Conservation (phyloP, 495 filamentous ascomycete genomes). For the Cercophora scortea region DNA sequence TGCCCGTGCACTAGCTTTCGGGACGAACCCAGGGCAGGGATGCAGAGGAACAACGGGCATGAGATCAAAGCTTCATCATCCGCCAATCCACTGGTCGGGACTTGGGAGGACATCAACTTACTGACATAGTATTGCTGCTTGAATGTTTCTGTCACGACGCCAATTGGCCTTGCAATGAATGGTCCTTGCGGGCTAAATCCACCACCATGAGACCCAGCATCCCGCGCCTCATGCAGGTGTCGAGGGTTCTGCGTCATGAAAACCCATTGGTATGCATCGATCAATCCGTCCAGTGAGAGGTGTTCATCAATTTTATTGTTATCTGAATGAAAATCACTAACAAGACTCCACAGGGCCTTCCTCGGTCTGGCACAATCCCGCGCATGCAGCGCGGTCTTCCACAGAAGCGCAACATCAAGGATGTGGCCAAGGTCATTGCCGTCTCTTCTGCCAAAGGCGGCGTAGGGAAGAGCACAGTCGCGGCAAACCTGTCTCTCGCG, state of each 20-base stretch:
- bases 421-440: constrained; percentile 80
- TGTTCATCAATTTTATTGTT: no score
- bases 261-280: constrained; percentile 65
- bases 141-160: background rate
- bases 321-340: constrained; percentile 8
- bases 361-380: constrained; percentile 67
- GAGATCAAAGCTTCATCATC: no score
- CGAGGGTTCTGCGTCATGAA: constrained; percentile 66
- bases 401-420: constrained; percentile 64
- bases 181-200: background rate
- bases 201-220: constrained; percentile 38
- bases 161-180: background rate
- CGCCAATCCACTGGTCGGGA: background rate
- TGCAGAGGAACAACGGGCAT: no score
- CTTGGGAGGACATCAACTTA: background rate
- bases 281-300: background rate
- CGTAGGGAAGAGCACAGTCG: constrained; percentile 92
- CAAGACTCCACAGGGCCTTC: constrained; percentile 58
- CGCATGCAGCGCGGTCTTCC: constrained; percentile 82
- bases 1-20: background rate
- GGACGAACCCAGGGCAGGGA: no score
- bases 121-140: background rate
- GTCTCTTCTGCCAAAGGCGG: constrained; percentile 95
- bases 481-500: constrained; percentile 85
- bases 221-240: constrained; percentile 56